These are phyloP conservation scores for Suhomyces sp. DNA, from an alignment of 805 yeast species.

Conservation along the genomic window DNA sequence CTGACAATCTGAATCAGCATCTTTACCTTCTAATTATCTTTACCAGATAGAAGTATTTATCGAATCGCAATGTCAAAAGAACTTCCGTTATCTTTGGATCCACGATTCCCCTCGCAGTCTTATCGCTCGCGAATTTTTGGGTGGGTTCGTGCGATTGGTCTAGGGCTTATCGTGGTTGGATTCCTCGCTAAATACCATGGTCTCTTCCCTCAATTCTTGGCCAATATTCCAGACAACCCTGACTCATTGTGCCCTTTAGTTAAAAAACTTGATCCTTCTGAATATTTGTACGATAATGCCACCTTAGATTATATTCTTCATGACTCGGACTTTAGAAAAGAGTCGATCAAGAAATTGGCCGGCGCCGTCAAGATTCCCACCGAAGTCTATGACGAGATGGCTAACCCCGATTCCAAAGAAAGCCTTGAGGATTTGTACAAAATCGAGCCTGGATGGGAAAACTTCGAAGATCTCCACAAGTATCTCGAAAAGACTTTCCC, in stretches of 20 bases:
- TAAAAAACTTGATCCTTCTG: conserved; percentile 27
- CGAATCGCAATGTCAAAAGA: not conserved
- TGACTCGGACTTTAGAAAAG: conserved; percentile 22
- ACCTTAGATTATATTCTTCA: conserved; percentile 25
- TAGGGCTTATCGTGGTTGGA: not conserved
- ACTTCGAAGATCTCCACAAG: conserved; percentile 24
- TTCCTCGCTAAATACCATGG: not conserved
- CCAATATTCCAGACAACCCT: conserved; percentile 15
- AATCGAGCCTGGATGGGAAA: conserved; percentile 13
- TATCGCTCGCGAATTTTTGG: not conserved
- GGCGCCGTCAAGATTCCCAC: conserved; percentile 33
- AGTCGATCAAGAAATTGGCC: conserved; percentile 21
- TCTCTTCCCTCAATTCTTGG: not conserved
- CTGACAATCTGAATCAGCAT: too few relatives aligned
- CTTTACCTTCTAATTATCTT: too few relatives aligned
- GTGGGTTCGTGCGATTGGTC: not conserved
- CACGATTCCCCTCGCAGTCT: not conserved
- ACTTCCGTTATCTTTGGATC: not conserved
- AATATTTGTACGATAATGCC: conserved; percentile 17
- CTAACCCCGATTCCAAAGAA: conserved; percentile 24
- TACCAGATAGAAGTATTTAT: too few relatives aligned
- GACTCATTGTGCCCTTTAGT: conserved; percentile 37
- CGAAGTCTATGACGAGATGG: conserved; percentile 29
- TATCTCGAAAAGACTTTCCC: conserved; percentile 34
- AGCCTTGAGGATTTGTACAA: conserved; percentile 24